Conservation (phyloP, 352 stramenopile genomes). For the Globisporangium nagaii region DNA sequence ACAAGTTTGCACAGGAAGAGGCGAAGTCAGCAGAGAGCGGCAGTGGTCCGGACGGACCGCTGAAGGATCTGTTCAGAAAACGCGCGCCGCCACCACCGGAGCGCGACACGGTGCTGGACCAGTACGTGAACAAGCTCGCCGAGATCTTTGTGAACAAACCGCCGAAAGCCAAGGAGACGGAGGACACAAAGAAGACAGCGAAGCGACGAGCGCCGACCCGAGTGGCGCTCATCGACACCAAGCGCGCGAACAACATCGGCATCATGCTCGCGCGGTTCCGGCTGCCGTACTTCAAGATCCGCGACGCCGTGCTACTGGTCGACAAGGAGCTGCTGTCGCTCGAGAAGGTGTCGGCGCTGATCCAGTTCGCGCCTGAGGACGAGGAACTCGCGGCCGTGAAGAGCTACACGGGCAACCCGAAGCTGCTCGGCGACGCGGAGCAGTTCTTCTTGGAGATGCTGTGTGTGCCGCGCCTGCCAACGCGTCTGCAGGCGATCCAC, state of each 20-base stretch:
- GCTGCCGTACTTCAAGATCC: conserved; percentile 75
- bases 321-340: conserved; percentile 74
- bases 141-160: conserved; percentile 84
- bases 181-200: conserved; percentile 33
- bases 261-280: conserved; percentile 84
- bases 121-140: conserved; percentile 61
- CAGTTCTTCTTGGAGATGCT: conserved; percentile 79
- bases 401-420: conserved; percentile 58
- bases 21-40: conserved; percentile 26
- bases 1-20: conserved; percentile 35
- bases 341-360: conserved; percentile 62
- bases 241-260: conserved; percentile 83
- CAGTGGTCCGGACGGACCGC: conserved; percentile 7
- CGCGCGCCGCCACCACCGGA: conserved; percentile 1
- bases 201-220: conserved; percentile 66
- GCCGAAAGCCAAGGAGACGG: conserved; percentile 43
- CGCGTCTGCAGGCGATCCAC: conserved; percentile 70
- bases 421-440: conserved; percentile 72
- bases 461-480: conserved; percentile 49
- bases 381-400: conserved; percentile 62
- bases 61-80: conserved; percentile 31
- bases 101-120: conserved; percentile 40
- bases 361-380: conserved; percentile 76
- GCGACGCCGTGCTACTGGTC: conserved; percentile 67
- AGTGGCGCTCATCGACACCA: conserved; percentile 76